A percentile compares a stretch with the other conserved stretches of the same genome.
phyloP scores from a whole-genome alignment of 2,329 filamentous ascomycete genomes.

The Aspergillus hiratsukae region DNA sequence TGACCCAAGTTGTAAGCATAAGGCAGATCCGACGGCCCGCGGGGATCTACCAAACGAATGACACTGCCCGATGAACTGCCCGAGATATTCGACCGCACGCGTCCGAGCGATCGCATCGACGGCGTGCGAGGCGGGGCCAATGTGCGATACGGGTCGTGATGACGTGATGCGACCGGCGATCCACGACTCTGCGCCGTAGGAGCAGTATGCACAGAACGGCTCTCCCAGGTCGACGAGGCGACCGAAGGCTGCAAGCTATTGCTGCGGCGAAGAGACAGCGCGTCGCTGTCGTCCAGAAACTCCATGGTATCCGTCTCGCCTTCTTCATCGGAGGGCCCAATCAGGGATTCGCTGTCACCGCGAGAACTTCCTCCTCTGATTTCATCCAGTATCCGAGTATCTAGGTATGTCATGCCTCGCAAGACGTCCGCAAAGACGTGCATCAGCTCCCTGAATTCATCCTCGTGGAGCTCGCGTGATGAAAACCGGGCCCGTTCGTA shows the following conservation, averaged over 20 bases:
- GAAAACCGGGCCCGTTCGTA: slow-evolving; percentile 90
- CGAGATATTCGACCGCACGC: slow-evolving; percentile 29
- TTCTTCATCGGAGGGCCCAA: slow-evolving; percentile 38
- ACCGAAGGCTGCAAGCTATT: slow-evolving; percentile 24
- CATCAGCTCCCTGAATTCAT: slow-evolving; percentile 75
- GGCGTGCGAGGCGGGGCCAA: slow-evolving; percentile 24
- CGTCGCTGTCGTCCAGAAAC: slow-evolving; percentile 18
- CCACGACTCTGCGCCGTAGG: slow-evolving; percentile 18
- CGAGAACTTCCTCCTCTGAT: slow-evolving; percentile 22
- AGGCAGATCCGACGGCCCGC: slow-evolving; percentile 27
- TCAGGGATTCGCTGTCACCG: slow-evolving; percentile 29
- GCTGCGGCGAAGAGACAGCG: slow-evolving; percentile 20
- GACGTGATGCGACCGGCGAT: slow-evolving; percentile 14
- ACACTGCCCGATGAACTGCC: slow-evolving; percentile 34
- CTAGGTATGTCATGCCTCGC: slow-evolving; percentile 65
- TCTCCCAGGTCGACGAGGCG: slow-evolving; percentile 24
- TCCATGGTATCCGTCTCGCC: slow-evolving; percentile 35
- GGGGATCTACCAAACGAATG: slow-evolving; percentile 33
- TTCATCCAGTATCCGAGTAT: slow-evolving; percentile 49
- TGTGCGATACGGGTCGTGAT: slow-evolving; percentile 8
- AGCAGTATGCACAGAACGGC: slow-evolving; percentile 26
- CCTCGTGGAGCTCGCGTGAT: slow-evolving; percentile 60
- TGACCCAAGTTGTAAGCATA: slow-evolving; percentile 28
- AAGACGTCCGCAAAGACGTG: slow-evolving; percentile 76
- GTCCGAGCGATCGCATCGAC: slow-evolving; percentile 33